Conservation (phyloP, 163 green algal species). For the Scenedesmus sp. region DNA sequence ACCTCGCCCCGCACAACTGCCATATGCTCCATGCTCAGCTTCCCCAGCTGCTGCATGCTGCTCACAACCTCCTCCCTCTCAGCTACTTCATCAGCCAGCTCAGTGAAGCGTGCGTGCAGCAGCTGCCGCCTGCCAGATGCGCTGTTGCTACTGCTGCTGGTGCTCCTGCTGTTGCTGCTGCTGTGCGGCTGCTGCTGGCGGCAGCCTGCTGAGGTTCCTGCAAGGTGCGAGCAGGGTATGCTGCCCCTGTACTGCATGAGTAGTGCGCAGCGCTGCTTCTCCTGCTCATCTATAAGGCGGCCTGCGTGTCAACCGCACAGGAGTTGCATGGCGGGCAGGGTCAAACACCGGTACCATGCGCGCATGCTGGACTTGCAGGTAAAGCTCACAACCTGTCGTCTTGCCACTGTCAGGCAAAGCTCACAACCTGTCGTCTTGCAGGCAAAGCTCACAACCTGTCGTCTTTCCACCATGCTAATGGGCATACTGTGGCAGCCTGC, state of each 20-base stretch:
- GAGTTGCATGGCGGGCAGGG: background rate
- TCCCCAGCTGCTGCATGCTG: conserved; percentile 36
- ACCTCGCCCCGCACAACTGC: conserved; percentile 3
- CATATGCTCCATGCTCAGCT: conserved; percentile 8
- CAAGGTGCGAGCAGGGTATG: background rate
- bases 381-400: background rate
- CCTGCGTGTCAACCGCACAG: background rate
- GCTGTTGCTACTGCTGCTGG: background rate
- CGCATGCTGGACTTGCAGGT: background rate
- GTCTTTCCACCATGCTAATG: background rate
- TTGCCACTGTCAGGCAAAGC: background rate
- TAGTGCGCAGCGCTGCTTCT: conserved; percentile 44
- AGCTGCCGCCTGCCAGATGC: background rate
- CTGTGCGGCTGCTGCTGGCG: conserved; percentile 1
- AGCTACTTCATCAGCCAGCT: conserved; percentile 17
- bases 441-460: too few relatives aligned
- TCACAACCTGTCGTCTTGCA: too few relatives aligned
- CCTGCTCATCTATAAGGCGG: conserved; percentile 25
- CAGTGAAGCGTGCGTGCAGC: conserved; percentile 29
- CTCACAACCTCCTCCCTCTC: conserved; percentile 31
- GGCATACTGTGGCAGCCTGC: background rate
- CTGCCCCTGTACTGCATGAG: conserved; percentile 43
- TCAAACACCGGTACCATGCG: background rate
- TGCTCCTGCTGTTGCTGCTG: background rate
- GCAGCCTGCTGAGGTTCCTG: background rate